Evolutionary conservation across 1,284 basidiomycete genomes (phyloP), one percentile per base, ranked within the genome.

Genomic region (Calocybe gambosa): DNA sequence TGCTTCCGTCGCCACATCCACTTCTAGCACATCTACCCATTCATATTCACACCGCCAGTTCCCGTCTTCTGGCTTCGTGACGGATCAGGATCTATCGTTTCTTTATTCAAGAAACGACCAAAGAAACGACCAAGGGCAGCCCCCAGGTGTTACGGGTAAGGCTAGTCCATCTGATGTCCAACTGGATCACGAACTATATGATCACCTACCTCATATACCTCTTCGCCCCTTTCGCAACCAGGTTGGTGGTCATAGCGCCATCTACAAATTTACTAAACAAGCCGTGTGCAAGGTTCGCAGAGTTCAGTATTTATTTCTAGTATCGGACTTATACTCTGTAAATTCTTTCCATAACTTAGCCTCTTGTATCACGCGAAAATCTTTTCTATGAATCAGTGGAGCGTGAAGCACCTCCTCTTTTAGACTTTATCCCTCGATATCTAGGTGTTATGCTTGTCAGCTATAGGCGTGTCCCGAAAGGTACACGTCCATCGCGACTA

Each of bases 311-410:
- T 51, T 48, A 34, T 35, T 42, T 47, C 38, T 39, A 49, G 34
- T 47, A 47, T 52, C 52, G 56, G 56, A 51, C 50, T 56, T 50
- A 50, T 51, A 42, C 52, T 52, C 38, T 53, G 47, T 62, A 50
- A 53, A 43, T 38, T 42, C 44, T 56, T 42, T 50, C 47, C 39
- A 46, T 46, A 51, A 36, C 39, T 31, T 62, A 95, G 92, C 95
- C 95, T 15, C 80, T 99, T 7, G 93, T 97, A 12, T 93, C 91
- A 16, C 81, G 93, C 42, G 95, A 99, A 68, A 99, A 99, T 62
- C 74, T 97, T 42, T 98, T 99, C 62, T 99, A 99, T 64, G 95
- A 99, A 65, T 84, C 93, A 1, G 91, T 98, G 15, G 95, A 99
- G 65, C 77, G 84, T 18, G 89, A 94, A 56, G 90, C 92, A 0